Evolutionary conservation across 768 basidiomycete species (phyloP).

Genomic region (Leucocoprinus sp.): DNA sequence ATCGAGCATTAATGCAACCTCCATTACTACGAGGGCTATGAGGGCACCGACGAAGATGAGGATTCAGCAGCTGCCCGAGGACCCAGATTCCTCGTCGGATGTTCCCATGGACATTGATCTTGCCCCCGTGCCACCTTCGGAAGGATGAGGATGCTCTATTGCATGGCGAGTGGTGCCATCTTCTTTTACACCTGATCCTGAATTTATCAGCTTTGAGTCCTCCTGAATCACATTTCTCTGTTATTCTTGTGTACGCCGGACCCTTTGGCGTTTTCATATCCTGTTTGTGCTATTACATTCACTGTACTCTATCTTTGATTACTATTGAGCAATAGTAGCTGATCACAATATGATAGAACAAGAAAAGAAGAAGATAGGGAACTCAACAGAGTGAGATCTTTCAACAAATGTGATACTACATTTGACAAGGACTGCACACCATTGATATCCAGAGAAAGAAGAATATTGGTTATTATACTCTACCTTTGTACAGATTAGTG

Average conservation of each 20-base stretch:
- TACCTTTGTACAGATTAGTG: too few species aligned
- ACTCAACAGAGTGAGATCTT: too few species aligned
- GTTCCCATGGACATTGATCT: constrained; percentile 22
- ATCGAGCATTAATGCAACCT: constrained; percentile 9
- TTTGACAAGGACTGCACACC: too few species aligned
- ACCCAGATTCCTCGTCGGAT: constrained; percentile 37
- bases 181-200: background rate
- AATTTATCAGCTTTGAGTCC: background rate
- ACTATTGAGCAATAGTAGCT: too few species aligned
- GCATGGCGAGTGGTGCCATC: background rate
- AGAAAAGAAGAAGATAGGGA: too few species aligned
- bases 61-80: constrained; percentile 49
- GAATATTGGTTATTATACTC: too few species aligned
- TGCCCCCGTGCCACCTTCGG: constrained; percentile 15
- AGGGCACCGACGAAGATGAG: constrained; percentile 62
- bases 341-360: too few species aligned
- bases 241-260: constrained; percentile 4
- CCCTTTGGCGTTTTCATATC: background rate
- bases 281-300: too few species aligned
- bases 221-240: background rate
- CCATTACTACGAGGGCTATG: constrained; percentile 23
- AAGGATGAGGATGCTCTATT: constrained; percentile 4
- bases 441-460: too few species aligned
- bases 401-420: too few species aligned
- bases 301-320: too few species aligned